Conservation (phyloP, 2,329 filamentous ascomycete species). For the Paracoccidioides brasiliensis region DNA sequence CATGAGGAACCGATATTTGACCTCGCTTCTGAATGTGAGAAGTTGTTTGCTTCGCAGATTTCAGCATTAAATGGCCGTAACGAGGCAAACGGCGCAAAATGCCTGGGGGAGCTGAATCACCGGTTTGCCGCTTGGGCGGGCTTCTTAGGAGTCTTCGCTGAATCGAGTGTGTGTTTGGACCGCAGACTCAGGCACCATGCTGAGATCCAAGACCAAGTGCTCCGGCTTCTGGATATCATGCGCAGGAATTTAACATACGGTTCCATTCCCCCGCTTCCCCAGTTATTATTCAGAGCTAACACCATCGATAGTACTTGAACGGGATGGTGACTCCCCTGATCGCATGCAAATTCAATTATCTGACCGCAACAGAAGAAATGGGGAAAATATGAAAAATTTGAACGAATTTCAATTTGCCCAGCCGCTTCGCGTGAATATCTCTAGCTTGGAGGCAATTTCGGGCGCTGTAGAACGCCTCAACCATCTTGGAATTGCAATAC, state of each 20-base stretch:
- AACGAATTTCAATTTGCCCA: background rate
- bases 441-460: background rate
- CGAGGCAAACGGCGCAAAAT: background rate
- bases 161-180: background rate
- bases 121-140: background rate
- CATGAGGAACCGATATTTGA: background rate
- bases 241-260: background rate
- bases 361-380: no score
- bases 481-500: background rate
- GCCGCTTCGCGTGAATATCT: background rate
- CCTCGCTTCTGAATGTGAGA: background rate
- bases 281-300: background rate
- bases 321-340: background rate
- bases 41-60: background rate
- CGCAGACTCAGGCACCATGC: background rate
- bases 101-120: background rate
- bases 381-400: no score
- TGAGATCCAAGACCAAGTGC: background rate
- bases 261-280: background rate
- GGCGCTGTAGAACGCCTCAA: background rate
- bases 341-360: background rate
- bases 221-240: background rate
- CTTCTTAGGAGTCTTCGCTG: background rate
- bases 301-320: background rate
- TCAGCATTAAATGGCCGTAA: background rate